Conservation (phyloP, 2,329 filamentous ascomycete genomes). For the Exophiala sp. region DNA sequence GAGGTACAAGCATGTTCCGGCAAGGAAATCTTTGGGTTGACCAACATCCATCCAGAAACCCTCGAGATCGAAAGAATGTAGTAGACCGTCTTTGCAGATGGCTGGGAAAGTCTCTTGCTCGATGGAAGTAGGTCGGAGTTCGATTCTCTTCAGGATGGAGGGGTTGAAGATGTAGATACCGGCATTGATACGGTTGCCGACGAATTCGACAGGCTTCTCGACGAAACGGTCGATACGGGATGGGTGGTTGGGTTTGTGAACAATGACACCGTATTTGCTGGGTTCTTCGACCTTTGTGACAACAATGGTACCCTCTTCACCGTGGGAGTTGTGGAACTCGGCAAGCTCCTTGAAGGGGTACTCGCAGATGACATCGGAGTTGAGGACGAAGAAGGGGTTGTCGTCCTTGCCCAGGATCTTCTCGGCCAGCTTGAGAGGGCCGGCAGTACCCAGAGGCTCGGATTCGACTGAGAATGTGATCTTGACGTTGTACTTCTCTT, state of each 20-base stretch:
- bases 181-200: constrained; percentile 97
- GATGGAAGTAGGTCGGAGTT: constrained; percentile 93
- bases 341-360: constrained; percentile 90
- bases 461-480: constrained; percentile 97
- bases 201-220: constrained; percentile 98
- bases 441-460: constrained; percentile 91
- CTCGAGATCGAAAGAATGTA: constrained; percentile 94
- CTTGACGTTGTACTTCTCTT: constrained; percentile 85
- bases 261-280: constrained; percentile 97
- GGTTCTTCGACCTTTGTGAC: constrained; percentile 99
- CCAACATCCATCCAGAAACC: constrained; percentile 99
- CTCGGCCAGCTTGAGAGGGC: constrained; percentile 92
- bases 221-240: constrained; percentile 97
- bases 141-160: constrained; percentile 83
- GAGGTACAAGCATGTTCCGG: constrained; percentile 93
- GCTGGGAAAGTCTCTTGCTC: constrained; percentile 98
- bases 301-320: constrained; percentile 93
- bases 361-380: constrained; percentile 97
- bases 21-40: constrained; percentile 97
- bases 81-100: constrained; percentile 80
- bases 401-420: constrained; percentile 90
- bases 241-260: constrained; percentile 89
- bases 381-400: constrained; percentile 93
- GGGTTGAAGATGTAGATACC: constrained; percentile 98
- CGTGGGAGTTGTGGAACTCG: constrained; percentile 88